phyloP scores from a whole-genome alignment of 148 eudicot genomes.

The Spergularia bocconei region DNA sequence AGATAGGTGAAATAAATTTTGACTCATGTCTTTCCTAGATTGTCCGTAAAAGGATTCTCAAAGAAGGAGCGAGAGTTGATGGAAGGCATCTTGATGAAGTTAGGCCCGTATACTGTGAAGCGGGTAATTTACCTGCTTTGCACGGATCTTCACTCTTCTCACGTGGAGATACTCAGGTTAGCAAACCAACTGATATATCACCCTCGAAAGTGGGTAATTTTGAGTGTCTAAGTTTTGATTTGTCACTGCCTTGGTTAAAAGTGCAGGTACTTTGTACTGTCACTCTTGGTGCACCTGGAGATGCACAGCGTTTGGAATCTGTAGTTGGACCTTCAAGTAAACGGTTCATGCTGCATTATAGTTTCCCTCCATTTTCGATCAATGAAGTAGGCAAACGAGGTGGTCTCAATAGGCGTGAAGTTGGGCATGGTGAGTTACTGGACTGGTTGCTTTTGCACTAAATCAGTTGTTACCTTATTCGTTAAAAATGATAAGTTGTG shows the following conservation, averaged over 20 bases:
- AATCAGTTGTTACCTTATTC: no score
- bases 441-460: not conserved
- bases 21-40: slow-evolving; percentile 42
- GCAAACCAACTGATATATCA: not conserved
- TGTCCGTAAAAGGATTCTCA: slow-evolving; percentile 79
- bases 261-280: slow-evolving; percentile 87
- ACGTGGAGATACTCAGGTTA: slow-evolving; percentile 96
- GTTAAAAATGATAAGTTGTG: no score
- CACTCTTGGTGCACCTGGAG: slow-evolving; percentile 94
- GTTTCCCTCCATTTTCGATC: slow-evolving; percentile 89
- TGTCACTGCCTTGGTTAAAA: slow-evolving; percentile 1
- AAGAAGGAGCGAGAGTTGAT: slow-evolving; percentile 82
- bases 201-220: not conserved
- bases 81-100: slow-evolving; percentile 93
- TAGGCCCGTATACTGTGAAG: slow-evolving; percentile 86
- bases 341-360: slow-evolving; percentile 97
- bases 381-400: slow-evolving; percentile 91
- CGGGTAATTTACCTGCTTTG: slow-evolving; percentile 70
- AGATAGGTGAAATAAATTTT: not conserved
- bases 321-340: slow-evolving; percentile 80
- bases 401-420: slow-evolving; percentile 93
- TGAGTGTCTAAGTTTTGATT: slow-evolving; percentile 5
- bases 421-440: slow-evolving; percentile 83
- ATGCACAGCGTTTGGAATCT: slow-evolving; percentile 82
- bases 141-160: slow-evolving; percentile 90